Conservation (phyloP, 78 protist genomes). For the Dictyostelium firmibasis region DNA sequence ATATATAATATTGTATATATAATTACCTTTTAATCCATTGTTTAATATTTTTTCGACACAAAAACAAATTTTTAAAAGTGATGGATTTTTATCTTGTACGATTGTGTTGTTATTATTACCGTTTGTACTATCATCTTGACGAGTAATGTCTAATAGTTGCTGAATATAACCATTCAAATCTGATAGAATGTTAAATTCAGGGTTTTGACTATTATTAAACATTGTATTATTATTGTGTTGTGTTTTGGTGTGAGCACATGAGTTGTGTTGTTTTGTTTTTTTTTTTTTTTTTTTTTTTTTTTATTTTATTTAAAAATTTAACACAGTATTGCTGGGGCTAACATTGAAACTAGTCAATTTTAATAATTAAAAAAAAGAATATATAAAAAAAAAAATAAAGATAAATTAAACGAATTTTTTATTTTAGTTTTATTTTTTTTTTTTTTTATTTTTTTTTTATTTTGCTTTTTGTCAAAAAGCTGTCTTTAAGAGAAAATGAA, state of each 20-base stretch:
- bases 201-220: neutral
- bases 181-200: neutral
- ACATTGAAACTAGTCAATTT: too few species aligned
- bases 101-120: neutral
- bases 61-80: conserved; percentile 29
- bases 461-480: too few species aligned
- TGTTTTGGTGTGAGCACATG: neutral
- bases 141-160: neutral
- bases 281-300: too few species aligned
- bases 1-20: neutral
- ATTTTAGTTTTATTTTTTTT: too few species aligned
- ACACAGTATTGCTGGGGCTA: too few species aligned
- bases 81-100: conserved; percentile 32
- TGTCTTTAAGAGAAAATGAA: too few species aligned
- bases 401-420: too few species aligned
- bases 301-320: too few species aligned
- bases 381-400: too few species aligned
- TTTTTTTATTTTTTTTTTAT: too few species aligned
- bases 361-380: too few species aligned
- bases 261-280: neutral
- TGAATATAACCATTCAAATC: conserved; percentile 70
- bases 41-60: conserved; percentile 51
- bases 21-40: conserved; percentile 32
- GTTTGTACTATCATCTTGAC: neutral
- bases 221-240: neutral